phyloP scores from a whole-genome alignment of 768 basidiomycete species.

The Brasilioporus rufonigricans region DNA sequence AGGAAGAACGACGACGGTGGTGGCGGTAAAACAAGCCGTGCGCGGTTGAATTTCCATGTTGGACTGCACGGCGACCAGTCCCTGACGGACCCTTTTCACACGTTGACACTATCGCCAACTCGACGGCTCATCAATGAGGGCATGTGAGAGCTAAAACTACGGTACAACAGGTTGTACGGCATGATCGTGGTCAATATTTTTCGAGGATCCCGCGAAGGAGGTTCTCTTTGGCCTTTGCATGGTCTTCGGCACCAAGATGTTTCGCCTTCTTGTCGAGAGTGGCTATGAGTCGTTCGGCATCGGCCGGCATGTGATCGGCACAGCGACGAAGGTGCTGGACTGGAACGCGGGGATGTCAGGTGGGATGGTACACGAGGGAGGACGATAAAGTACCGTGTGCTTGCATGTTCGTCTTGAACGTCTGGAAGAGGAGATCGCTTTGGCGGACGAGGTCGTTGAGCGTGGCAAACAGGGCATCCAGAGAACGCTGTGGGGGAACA shows the following conservation, averaged over 20 bases:
- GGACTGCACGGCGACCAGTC: background rate
- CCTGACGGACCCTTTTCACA: conserved; percentile 22
- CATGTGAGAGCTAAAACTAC: conserved; percentile 3
- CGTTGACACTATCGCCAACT: conserved; percentile 3
- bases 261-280: conserved; percentile 55
- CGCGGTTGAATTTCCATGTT: background rate
- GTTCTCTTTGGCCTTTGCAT: conserved; percentile 34
- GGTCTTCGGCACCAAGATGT: conserved; percentile 32
- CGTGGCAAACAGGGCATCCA: conserved; percentile 40
- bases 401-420: conserved; percentile 44
- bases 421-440: conserved; percentile 50
- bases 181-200: conserved; percentile 23
- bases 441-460: conserved; percentile 48
- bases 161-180: background rate
- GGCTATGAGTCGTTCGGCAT: conserved; percentile 51
- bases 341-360: conserved; percentile 23
- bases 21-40: conserved; percentile 10
- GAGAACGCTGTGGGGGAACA: conserved; percentile 36
- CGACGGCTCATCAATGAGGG: background rate
- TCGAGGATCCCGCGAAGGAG: conserved; percentile 34
- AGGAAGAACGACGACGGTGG: conserved; percentile 5
- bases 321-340: conserved; percentile 43
- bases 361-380: background rate
- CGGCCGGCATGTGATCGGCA: conserved; percentile 46
- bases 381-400: conserved; percentile 43